Conservation (phyloP, 352 stramenopile genomes). For the Elongisporangium undulatum region DNA sequence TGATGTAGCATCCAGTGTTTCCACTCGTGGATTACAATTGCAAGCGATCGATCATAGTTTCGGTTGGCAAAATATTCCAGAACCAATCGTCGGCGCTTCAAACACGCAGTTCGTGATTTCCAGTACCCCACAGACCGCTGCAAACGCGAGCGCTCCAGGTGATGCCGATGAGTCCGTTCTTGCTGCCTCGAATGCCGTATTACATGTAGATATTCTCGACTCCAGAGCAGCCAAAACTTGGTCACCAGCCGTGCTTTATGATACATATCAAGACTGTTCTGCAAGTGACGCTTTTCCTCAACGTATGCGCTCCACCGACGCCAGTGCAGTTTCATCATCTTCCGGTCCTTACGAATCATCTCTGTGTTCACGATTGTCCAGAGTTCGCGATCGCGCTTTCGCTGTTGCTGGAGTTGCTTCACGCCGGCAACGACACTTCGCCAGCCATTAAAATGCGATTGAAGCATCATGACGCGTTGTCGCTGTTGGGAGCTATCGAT, state of each 20-base stretch:
- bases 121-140: background rate
- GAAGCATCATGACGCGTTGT: constrained; percentile 3
- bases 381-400: constrained; percentile 46
- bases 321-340: constrained; percentile 39
- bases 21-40: constrained; percentile 12
- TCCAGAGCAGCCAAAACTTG: constrained; percentile 59
- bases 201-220: constrained; percentile 31
- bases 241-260: constrained; percentile 45
- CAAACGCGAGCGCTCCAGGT: constrained; percentile 1
- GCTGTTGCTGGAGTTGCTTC: constrained; percentile 38
- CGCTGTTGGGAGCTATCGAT: background rate
- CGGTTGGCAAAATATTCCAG: constrained; percentile 36
- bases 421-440: constrained; percentile 30
- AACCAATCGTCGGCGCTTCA: constrained; percentile 26
- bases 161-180: background rate
- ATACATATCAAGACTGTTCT: constrained; percentile 40
- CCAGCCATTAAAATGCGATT: constrained; percentile 27
- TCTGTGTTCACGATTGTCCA: constrained; percentile 54
- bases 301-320: constrained; percentile 31
- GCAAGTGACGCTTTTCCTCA: constrained; percentile 33
- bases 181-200: background rate
- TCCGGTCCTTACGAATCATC: constrained; percentile 36
- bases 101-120: background rate
- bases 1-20: background rate
- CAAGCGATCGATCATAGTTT: constrained; percentile 16